Evolutionary conservation across 495 filamentous ascomycete species (phyloP).

Genomic region (Talaromyces nanjingensis): DNA sequence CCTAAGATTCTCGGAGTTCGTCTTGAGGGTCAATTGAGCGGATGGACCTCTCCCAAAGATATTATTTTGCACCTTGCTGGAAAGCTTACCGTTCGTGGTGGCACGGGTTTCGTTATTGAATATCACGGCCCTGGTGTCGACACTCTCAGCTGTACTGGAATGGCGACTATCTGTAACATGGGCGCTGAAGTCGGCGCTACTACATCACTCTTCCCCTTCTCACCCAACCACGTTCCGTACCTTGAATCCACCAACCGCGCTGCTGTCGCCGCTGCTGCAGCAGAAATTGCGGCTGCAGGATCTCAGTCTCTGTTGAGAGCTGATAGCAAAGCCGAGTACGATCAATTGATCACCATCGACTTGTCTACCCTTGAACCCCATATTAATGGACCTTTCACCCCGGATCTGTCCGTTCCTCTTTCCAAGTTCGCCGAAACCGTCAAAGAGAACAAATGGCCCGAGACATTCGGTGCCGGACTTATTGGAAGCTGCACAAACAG

Average conservation of each 20-base stretch:
- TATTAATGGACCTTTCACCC: slow-evolving; percentile 96
- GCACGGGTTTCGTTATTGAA: slow-evolving; percentile 91
- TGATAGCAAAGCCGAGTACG: slow-evolving; percentile 77
- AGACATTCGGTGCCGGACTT: slow-evolving; percentile 80
- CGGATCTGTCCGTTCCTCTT: slow-evolving; percentile 85
- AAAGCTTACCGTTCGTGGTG: slow-evolving; percentile 84
- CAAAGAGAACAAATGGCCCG: slow-evolving; percentile 79
- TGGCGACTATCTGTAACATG: slow-evolving; percentile 93
- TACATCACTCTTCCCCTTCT: slow-evolving; percentile 88
- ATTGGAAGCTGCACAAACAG: slow-evolving; percentile 99
- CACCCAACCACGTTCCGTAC: slow-evolving; percentile 63
- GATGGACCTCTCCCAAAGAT: slow-evolving; percentile 93
- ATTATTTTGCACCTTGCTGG: slow-evolving; percentile 87
- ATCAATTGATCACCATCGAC: slow-evolving; percentile 87
- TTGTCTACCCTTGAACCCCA: slow-evolving; percentile 88
- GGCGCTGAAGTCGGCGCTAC: slow-evolving; percentile 92
- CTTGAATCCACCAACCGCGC: slow-evolving; percentile 75
- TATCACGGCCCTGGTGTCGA: slow-evolving; percentile 87
- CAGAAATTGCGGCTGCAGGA: slow-evolving; percentile 43
- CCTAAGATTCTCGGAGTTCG: slow-evolving; percentile 83
- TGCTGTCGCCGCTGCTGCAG: slow-evolving; percentile 58
- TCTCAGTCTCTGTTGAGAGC: slow-evolving; percentile 57
- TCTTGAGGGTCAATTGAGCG: slow-evolving; percentile 73
- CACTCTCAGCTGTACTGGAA: slow-evolving; percentile 83
- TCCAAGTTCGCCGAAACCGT: slow-evolving; percentile 82